Evolutionary conservation across 805 yeast species (phyloP).

Genomic region (Cyberlindnera saturnus): DNA sequence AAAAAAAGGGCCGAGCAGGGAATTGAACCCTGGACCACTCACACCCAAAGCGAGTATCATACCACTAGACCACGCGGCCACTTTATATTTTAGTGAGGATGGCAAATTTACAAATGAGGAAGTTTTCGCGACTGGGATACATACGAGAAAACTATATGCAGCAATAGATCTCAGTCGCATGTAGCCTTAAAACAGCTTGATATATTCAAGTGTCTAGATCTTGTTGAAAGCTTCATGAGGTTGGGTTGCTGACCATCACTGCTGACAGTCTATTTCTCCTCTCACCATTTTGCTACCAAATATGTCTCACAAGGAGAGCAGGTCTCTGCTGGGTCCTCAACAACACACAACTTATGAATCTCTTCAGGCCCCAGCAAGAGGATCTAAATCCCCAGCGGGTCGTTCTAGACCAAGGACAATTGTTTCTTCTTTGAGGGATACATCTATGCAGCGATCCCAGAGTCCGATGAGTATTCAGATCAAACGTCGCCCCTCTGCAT

Average conservation of each 20-base stretch:
- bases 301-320: not conserved
- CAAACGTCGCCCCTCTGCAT: not conserved
- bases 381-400: slow-evolving; percentile 2
- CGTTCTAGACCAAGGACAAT: slow-evolving; percentile 18
- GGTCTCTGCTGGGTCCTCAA: slow-evolving; percentile 9
- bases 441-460: slow-evolving; percentile 2
- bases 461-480: slow-evolving; percentile 3
- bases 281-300: no score
- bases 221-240: no score
- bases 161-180: no score
- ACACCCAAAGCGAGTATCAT: slow-evolving; percentile 9
- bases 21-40: slow-evolving; percentile 16
- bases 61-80: slow-evolving; percentile 7
- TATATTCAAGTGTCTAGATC: no score
- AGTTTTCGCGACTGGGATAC: no score
- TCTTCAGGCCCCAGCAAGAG: not conserved
- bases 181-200: no score
- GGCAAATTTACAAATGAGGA: no score
- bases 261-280: no score
- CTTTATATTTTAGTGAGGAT: not conserved
- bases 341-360: slow-evolving; percentile 8
- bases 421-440: slow-evolving; percentile 10
- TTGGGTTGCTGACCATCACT: no score
- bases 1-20: slow-evolving; percentile 13
- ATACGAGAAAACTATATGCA: no score